Percentiles rank a stretch among this genome's conserved stretches.
Conservation (phyloP, 2,329 filamentous ascomycete species). For the Ilyonectria mors-panacis region DNA sequence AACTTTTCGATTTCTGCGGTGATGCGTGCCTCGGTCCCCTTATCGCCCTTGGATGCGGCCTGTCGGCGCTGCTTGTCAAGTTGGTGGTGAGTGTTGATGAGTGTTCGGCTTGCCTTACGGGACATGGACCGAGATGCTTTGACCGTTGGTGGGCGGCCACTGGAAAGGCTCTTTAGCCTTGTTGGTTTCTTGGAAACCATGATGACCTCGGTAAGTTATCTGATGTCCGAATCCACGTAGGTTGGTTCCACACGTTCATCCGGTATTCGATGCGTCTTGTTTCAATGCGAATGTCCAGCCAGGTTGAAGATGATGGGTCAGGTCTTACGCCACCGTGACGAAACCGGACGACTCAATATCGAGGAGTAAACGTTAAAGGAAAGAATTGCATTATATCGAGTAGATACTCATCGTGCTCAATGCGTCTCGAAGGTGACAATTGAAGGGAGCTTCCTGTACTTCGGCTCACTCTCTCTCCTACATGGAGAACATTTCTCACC, state of each 20-base stretch:
- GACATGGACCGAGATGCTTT: conserved; percentile 71
- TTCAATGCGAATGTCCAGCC: neutral
- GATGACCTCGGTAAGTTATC: neutral
- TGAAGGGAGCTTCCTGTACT: neutral
- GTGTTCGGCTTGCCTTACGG: conserved; percentile 73
- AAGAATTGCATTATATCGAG: neutral
- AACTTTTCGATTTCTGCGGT: conserved; percentile 69
- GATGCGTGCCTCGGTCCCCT: conserved; percentile 60
- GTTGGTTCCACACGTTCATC: neutral
- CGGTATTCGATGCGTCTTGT: neutral
- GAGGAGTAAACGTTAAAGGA: too few relatives aligned
- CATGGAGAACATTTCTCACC: conserved; percentile 5
- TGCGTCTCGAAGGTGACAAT: neutral
- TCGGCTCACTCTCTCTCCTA: neutral
- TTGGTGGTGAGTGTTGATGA: conserved; percentile 78
- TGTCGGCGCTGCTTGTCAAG: conserved; percentile 74
- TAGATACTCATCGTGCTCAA: neutral
- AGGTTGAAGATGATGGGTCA: too few relatives aligned
- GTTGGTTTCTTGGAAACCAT: conserved; percentile 66
- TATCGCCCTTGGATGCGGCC: conserved; percentile 68
- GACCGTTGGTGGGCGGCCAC: conserved; percentile 70
- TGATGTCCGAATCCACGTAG: neutral
- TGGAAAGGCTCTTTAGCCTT: conserved; percentile 59
- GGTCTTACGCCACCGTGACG: neutral
- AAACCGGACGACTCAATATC: neutral